Percentiles rank a stretch among this genome's conserved stretches.
Conservation (phyloP, 352 stramenopile species). For the Blastocystis sp. region DNA sequence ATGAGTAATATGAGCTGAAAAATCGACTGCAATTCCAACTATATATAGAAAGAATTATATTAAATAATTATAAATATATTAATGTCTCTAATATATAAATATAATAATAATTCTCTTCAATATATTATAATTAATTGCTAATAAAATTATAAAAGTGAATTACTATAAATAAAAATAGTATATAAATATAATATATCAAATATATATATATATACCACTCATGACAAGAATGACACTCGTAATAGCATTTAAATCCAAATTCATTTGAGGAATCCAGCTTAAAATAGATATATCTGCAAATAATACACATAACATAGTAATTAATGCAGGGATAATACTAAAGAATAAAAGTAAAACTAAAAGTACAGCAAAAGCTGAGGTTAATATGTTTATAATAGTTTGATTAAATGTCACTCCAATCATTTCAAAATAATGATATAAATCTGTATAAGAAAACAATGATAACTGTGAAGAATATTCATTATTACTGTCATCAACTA, state of each 20-base stretch:
- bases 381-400: constrained; percentile 23
- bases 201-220: no score
- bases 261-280: constrained; percentile 13
- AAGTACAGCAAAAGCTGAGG: constrained; percentile 13
- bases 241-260: constrained; percentile 27
- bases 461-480: constrained; percentile 13
- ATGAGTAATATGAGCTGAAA: constrained; percentile 37
- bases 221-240: constrained; percentile 23
- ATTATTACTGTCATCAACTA: constrained; percentile 2
- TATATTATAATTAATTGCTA: no score
- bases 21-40: constrained; percentile 36
- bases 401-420: constrained; percentile 24
- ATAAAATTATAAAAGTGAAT: no score
- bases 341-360: constrained; percentile 16
- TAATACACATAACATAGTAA: constrained; percentile 7
- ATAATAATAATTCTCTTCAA: no score
- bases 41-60: no score
- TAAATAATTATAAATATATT: no score
- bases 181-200: no score
- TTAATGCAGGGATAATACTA: background rate
- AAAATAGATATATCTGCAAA: constrained; percentile 27
- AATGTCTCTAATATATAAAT: no score
- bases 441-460: constrained; percentile 1
- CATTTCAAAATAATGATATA: constrained; percentile 35
- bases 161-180: no score